Percentiles rank a stretch among this genome's conserved stretches.
phyloP scores from a whole-genome alignment of 2,329 filamentous ascomycete species.

The Pseudocercospora cruenta region DNA sequence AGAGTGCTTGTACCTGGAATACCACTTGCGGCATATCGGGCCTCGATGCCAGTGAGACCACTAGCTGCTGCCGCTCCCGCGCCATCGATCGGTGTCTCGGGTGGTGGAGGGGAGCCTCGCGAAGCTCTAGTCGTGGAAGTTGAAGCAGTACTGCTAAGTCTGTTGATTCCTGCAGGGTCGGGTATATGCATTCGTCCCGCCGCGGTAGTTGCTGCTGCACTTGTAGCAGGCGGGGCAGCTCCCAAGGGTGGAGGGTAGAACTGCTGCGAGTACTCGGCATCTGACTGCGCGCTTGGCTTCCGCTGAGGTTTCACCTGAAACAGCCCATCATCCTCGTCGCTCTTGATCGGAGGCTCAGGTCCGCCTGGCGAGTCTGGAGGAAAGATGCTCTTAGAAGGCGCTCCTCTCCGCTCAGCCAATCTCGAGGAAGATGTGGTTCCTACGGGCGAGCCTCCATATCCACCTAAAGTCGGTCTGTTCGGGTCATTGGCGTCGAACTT shows the following conservation, averaged over 20 bases:
- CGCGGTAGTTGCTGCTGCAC: slow-evolving; percentile 17
- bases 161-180: slow-evolving; percentile 59
- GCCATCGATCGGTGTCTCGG: slow-evolving; percentile 78
- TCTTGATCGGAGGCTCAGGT: slow-evolving; percentile 71
- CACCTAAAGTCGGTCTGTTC: slow-evolving; percentile 51
- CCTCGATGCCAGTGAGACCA: slow-evolving; percentile 74
- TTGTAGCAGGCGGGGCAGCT: slow-evolving; percentile 29
- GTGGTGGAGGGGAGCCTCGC: slow-evolving; percentile 89
- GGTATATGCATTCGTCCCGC: slow-evolving; percentile 53
- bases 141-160: slow-evolving; percentile 80
- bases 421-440: slow-evolving; percentile 43
- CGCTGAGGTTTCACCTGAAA: slow-evolving; percentile 60
- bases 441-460: slow-evolving; percentile 45
- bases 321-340: slow-evolving; percentile 66
- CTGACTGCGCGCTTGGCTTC: slow-evolving; percentile 23
- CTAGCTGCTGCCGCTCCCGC: slow-evolving; percentile 21
- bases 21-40: slow-evolving; percentile 85
- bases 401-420: slow-evolving; percentile 79
- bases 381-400: slow-evolving; percentile 74
- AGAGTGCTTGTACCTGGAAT: slow-evolving; percentile 85
- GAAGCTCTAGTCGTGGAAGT: slow-evolving; percentile 91
- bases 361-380: slow-evolving; percentile 77
- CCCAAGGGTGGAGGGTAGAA: slow-evolving; percentile 62
- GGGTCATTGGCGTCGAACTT: slow-evolving; percentile 54
- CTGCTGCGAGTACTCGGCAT: slow-evolving; percentile 44